phyloP scores from a whole-genome alignment of 257 asterid species.

The Henckelia pumila region DNA sequence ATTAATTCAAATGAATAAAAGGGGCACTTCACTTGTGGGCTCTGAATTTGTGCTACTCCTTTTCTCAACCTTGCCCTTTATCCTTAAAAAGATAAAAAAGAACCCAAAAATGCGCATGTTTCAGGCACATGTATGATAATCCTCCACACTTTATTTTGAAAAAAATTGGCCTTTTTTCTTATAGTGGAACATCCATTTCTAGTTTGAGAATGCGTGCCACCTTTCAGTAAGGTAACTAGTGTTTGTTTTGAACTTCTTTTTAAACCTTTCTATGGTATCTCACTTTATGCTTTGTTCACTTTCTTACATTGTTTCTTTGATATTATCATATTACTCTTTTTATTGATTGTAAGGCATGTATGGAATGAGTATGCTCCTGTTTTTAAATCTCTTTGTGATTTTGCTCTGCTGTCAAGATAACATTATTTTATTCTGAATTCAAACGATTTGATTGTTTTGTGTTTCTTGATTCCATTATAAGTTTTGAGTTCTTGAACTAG shows the following conservation, averaged over 20 bases:
- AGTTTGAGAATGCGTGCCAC: slow-evolving; percentile 32
- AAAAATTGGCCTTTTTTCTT: slow-evolving; percentile 19
- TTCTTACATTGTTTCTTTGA: neutral
- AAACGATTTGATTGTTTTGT: neutral
- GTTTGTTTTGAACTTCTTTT: slow-evolving; percentile 8
- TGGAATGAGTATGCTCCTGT: neutral
- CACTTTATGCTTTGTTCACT: neutral
- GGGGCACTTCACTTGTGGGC: slow-evolving; percentile 39
- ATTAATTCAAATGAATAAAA: slow-evolving; percentile 27
- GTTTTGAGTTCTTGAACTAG: neutral
- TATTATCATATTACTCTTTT: slow-evolving; percentile 7
- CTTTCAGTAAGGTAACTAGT: slow-evolving; percentile 31
- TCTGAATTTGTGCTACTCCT: slow-evolving; percentile 27
- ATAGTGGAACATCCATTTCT: neutral
- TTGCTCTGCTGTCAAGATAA: slow-evolving; percentile 4
- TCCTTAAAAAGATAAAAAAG: slow-evolving; percentile 14
- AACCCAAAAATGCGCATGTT: slow-evolving; percentile 31
- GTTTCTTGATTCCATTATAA: neutral
- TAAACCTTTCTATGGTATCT: slow-evolving; percentile 14
- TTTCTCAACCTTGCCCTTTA: slow-evolving; percentile 22
- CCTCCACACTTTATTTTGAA: slow-evolving; percentile 32
- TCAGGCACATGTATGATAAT: slow-evolving; percentile 21
- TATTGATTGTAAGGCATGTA: slow-evolving; percentile 12
- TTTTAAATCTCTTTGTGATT: neutral
- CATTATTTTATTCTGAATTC: too few species aligned